These are phyloP conservation scores for Malus hybrid DNA, from an alignment of 331 rosid species.

Conservation along the genomic window DNA sequence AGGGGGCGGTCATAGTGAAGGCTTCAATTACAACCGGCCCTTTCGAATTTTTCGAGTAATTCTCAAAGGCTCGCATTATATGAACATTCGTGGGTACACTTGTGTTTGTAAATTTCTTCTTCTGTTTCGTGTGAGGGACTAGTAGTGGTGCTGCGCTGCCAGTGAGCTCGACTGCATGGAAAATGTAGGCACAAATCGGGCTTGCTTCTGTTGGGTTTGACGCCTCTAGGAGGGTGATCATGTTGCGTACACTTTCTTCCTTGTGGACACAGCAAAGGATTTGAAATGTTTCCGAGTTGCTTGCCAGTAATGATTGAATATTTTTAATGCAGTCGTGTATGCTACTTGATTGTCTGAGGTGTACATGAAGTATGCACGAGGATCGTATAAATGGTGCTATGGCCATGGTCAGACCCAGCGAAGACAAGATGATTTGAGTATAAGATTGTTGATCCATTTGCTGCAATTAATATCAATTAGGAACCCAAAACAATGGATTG, in stretches of 20 bases:
- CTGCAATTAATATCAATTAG: conserved; percentile 6
- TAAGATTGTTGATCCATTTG: background rate
- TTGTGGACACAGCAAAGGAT: background rate
- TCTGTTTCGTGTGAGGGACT: conserved; percentile 12
- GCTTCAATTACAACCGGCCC: conserved; percentile 25
- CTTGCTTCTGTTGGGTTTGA: conserved; percentile 21
- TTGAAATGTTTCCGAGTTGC: conserved; percentile 4
- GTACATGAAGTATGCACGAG: conserved; percentile 18
- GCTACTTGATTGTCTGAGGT: background rate
- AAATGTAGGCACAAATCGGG: conserved; percentile 21
- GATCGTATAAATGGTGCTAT: conserved; percentile 2
- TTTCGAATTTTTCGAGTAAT: conserved; percentile 24
- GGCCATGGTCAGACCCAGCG: background rate
- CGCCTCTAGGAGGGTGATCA: conserved; percentile 28
- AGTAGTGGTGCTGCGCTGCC: conserved; percentile 32
- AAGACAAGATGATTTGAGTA: conserved; percentile 3
- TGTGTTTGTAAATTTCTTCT: background rate
- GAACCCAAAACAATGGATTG: no score
- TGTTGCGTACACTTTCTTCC: conserved; percentile 17
- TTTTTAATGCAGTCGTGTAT: background rate
- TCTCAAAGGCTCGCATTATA: conserved; percentile 39
- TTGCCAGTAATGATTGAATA: conserved; percentile 18
- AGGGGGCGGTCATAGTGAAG: conserved; percentile 37
- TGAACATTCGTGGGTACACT: conserved; percentile 12
- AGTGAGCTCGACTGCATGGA: conserved; percentile 34